Conservation (phyloP, 306 rosid species). For the Castanea mollissima region DNA sequence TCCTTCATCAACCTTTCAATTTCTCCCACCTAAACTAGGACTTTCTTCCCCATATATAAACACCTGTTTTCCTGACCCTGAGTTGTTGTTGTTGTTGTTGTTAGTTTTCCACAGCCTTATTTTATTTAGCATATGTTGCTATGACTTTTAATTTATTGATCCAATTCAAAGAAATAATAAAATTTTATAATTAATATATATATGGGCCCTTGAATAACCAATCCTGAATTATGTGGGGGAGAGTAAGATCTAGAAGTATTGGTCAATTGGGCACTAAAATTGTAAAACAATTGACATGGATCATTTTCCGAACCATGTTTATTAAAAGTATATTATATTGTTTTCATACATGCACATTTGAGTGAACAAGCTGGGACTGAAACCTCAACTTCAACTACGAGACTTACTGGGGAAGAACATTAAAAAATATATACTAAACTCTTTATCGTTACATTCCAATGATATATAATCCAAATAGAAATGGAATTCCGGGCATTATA, state of each 20-base stretch:
- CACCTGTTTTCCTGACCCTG: conserved; percentile 35
- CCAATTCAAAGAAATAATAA: conserved; percentile 10
- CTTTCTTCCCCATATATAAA: conserved; percentile 41
- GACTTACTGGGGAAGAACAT: conserved; percentile 24
- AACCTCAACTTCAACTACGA: conserved; percentile 32
- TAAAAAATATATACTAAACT: conserved; percentile 1
- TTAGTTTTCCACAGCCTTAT: conserved; percentile 9
- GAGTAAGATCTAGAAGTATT: background rate
- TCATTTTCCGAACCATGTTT: conserved; percentile 20
- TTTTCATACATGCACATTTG: conserved; percentile 4
- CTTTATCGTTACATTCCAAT: conserved; percentile 13
- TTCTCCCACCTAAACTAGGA: conserved; percentile 70
- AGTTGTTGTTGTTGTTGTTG: conserved; percentile 28
- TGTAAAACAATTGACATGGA: background rate
- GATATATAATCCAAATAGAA: background rate
- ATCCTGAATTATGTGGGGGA: background rate
- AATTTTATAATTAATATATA: too few relatives aligned
- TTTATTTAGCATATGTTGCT: background rate
- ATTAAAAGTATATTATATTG: conserved; percentile 6
- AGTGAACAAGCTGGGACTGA: conserved; percentile 28
- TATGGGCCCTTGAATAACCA: conserved; percentile 18
- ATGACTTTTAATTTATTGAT: background rate
- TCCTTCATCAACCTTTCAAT: conserved; percentile 40
- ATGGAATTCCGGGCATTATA: conserved; percentile 9
- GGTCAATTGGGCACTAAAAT: conserved; percentile 6